phyloP scores from a whole-genome alignment of 306 rosid genomes.

The Bauhinia variegata region DNA sequence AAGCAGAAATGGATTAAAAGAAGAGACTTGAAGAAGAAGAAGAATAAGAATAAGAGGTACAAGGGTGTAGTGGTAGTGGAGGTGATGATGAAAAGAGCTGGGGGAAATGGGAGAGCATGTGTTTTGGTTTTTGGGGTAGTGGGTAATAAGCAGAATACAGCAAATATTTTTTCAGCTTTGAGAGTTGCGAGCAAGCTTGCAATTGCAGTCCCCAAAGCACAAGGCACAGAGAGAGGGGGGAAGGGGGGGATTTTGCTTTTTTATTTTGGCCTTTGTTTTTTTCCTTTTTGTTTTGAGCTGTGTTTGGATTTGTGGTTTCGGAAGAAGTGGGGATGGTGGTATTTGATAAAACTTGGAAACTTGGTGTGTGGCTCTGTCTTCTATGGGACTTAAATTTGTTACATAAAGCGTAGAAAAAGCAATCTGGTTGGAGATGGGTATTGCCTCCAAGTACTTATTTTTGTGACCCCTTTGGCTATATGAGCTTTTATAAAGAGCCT shows the following conservation, averaged over 20 bases:
- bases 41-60: conserved; percentile 13
- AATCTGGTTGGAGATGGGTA: too few species aligned
- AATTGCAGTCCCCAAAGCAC: conserved; percentile 65
- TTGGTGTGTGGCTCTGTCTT: conserved; percentile 39
- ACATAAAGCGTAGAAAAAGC: conserved; percentile 48
- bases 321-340: conserved; percentile 20
- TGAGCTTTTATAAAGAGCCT: too few species aligned
- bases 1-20: background rate
- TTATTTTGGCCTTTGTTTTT: conserved; percentile 39
- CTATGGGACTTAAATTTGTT: conserved; percentile 44
- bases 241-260: conserved; percentile 29
- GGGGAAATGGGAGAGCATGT: conserved; percentile 65
- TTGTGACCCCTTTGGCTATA: too few species aligned
- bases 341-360: conserved; percentile 47
- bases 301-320: conserved; percentile 41
- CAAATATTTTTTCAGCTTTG: conserved; percentile 57
- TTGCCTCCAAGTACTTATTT: too few species aligned
- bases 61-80: conserved; percentile 8
- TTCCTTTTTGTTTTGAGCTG: conserved; percentile 48
- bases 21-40: conserved; percentile 24
- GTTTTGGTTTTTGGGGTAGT: conserved; percentile 56
- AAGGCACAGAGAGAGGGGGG: conserved; percentile 15
- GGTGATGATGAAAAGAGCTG: conserved; percentile 49
- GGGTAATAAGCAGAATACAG: conserved; percentile 44
- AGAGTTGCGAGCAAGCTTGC: conserved; percentile 58